Base-by-base conservation (phyloP, 345 rosid species). In the Lepidium africanum region DNA sequence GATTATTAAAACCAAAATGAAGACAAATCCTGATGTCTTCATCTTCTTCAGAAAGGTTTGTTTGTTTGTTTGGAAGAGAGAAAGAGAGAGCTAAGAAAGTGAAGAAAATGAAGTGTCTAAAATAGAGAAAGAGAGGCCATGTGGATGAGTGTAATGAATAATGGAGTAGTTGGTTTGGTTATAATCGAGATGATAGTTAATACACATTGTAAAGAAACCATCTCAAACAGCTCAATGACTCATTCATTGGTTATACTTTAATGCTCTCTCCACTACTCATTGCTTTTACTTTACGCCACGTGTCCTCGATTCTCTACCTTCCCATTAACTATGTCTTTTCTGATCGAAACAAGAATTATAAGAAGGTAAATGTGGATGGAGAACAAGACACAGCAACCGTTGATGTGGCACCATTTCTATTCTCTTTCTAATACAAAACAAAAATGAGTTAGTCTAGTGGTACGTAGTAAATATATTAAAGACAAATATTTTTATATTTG, bases 181-280 rank as follows among this genome's bases (percentile, higher is more conserved):
- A 66, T 8, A 42, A 65, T 73, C 77, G 62, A 73, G 72, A 73
- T 14, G 47, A 50, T 53, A 73, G 72, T 73, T 73, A 73, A 58
- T 65, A 60, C 61, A 19, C 15, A 15, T 37, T 43, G 56, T 42
- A 69, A 62, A 47, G 56, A 36, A 2, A 43, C 49, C 75, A 37
- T 53, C 69, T 63, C 64, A 63, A 63, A 63, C 63, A 64, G 59
- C 65, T 72, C 76, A 66, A 73, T 37, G 58, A 1, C 39, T 65
- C 77, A 65, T 73, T 73, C 77, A 73, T 59, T 73, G 77, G 77
- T 52, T 65, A 59, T 52, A 35, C 66, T 50, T 73, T 41, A 73
- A 65, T 73, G 72, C 72, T 42, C 72, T 30, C 16, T 50, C 35
- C 67, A 33, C 60, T 59, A 41, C 47, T 30, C 33, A 5, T 30